Evolutionary conservation across 306 rosid genomes (phyloP), one percentile per base, ranked within the genome.

Genomic region (Carpinus viminea): DNA sequence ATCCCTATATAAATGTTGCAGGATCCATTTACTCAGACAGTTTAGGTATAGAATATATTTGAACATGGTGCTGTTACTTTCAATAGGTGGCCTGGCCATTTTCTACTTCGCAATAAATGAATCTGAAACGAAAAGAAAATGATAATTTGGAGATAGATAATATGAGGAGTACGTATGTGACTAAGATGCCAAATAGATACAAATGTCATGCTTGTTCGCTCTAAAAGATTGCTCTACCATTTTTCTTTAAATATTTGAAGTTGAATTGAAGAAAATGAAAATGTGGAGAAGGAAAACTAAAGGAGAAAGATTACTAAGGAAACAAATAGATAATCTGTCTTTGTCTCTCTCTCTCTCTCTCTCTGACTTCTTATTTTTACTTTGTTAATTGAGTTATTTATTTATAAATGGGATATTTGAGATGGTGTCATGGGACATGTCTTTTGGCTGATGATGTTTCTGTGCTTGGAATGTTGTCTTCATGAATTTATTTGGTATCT

Each of bases 401-500:
- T 62, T 62, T 62, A 0, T 62, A 34, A 18, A 7, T 7, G 50
- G 51, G 51, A 41, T 5, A 64, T 17, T 10, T 9, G 10, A 4
- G 1, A n/a, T 8, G 16, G 28, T 59, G 12, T 59, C 28, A 12
- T 7, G 65, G 34, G 65, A 59, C 65, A 8, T 20, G 28, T 24
- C 34, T 20, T 59, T 59, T 24, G 65, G 65, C 28, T 68, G 72
- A 68, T 38, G 10, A 8, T 28, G 72, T 68, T 66, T 68, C 72
- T 41, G 46, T 34, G 46, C 8, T 68, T 66, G 48, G 48, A 59
- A 20, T 28, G 20, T 10, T 59, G 36, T 21, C 36, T 16, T 13
- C 5, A 16, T 52, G 52, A 48, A n/a, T 0, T 12, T 31, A 12
- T 26, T 61, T 26, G 68, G 26, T 61, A 12, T 61, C 2, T 61